Evolutionary conservation across 78 protist genomes (phyloP), one percentile per base, ranked within the genome.

Genomic region (Cavenderia fasciculata): DNA sequence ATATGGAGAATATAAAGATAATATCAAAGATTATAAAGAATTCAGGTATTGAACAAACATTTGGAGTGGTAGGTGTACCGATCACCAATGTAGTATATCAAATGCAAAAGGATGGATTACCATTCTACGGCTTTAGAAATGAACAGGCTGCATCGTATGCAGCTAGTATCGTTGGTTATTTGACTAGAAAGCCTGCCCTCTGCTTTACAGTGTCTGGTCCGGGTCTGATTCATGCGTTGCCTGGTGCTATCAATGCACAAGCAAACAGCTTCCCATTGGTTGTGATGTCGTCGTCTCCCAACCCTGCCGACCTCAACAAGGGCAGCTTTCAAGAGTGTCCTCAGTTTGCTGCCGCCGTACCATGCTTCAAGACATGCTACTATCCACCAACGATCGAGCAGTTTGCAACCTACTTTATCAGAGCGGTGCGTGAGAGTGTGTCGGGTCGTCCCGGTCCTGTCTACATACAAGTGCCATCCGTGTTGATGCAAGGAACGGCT

Each of bases 181-280:
- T 92, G 56, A 92, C 88, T 21, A 86, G 88, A 16, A 23, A 38
- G n/a, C 92, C 92, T 16, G 92, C 66, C 19, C 27, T 71, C 3
- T 85, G 92, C 46, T 66, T 92, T 59, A 61, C 87, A n/a, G 95
- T 92, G 10, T 54, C 82, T 49, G 95, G 95, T 16, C 95, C 95
- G 4, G 95, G 95, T 1, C 44, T 85, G 78, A 51, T 92, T 2
- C 95, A 92, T 65, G 95, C 88, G 1, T 18, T 92, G 11, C 74
- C 92, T 11, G 95, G 95, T 47, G 69, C 72, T 27, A 56, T 73
- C 33, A 82, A 92, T 56, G 95, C 95, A 2, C 33, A 25, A 44
- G 69, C 92, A 25, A 92, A 92, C 38, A 54, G 95, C 85, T 92
- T 92, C 92, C 95, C 95, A 34, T 47, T 92, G 92, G 51, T 92